Percentiles rank a stretch among this genome's conserved stretches.
phyloP scores from a whole-genome alignment of 2,329 filamentous ascomycete species.

The Exophiala sideris region DNA sequence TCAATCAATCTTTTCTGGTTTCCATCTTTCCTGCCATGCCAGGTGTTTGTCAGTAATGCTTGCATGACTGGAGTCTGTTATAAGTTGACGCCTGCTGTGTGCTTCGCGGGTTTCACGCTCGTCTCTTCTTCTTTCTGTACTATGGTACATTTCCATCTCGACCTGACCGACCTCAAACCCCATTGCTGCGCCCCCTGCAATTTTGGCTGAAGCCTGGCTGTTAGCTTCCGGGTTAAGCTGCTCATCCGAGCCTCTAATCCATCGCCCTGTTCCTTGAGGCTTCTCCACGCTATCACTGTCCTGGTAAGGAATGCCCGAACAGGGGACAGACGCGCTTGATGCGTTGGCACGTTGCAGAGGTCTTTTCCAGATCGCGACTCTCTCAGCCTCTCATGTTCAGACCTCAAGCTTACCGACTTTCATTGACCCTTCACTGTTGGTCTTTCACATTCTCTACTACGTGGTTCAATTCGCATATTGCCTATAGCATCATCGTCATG shows the following conservation, averaged over 20 bases:
- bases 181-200: no score
- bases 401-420: slow-evolving; percentile 9
- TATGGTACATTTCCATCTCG: no score
- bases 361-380: slow-evolving; percentile 14
- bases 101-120: no score
- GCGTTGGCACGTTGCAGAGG: slow-evolving; percentile 26
- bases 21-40: no score
- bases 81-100: no score
- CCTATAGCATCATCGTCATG: slow-evolving; percentile 17
- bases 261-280: not conserved
- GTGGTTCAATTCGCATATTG: slow-evolving; percentile 9
- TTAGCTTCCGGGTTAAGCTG: slow-evolving; percentile 1
- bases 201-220: not conserved
- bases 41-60: no score
- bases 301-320: slow-evolving; percentile 18
- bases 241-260: not conserved
- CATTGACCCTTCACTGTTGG: not conserved
- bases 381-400: slow-evolving; percentile 23
- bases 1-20: no score
- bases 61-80: no score
- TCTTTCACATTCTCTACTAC: slow-evolving; percentile 4
- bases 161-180: no score
- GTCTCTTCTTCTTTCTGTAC: no score
- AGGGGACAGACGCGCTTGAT: slow-evolving; percentile 24
- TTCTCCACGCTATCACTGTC: slow-evolving; percentile 18